A percentile compares a stretch with the other conserved stretches of the same genome.
Evolutionary conservation across 768 basidiomycete species (phyloP).

Genomic region (Trametes villosa): DNA sequence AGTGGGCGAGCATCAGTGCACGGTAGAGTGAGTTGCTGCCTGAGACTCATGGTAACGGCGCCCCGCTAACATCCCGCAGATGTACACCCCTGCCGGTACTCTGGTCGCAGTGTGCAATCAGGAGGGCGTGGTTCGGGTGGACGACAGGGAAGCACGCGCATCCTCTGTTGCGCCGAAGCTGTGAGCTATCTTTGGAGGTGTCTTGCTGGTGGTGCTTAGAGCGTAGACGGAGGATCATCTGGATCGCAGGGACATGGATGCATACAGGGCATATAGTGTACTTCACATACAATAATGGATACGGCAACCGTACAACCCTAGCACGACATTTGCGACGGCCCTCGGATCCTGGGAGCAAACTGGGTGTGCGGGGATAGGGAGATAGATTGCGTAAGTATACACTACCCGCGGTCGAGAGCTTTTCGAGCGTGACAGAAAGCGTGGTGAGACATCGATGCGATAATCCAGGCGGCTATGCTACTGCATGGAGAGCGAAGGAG

Average conservation of each 20-base stretch:
- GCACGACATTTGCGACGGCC: neutral
- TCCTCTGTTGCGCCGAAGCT: slow-evolving; percentile 39
- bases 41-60: neutral
- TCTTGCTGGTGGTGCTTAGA: neutral
- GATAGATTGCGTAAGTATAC: slow-evolving; percentile 27
- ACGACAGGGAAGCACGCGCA: slow-evolving; percentile 23
- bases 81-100: slow-evolving; percentile 68
- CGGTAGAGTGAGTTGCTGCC: slow-evolving; percentile 57
- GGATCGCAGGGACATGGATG: neutral
- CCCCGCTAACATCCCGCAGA: slow-evolving; percentile 40
- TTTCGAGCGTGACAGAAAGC: slow-evolving; percentile 26
- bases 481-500: slow-evolving; percentile 17
- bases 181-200: slow-evolving; percentile 22
- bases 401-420: slow-evolving; percentile 26
- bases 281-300: slow-evolving; percentile 6
- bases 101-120: slow-evolving; percentile 80
- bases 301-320: neutral
- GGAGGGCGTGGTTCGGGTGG: slow-evolving; percentile 75
- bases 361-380: slow-evolving; percentile 15
- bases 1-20: slow-evolving; percentile 72
- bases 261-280: slow-evolving; percentile 9
- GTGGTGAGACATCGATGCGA: slow-evolving; percentile 21
- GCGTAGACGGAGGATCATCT: neutral
- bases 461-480: slow-evolving; percentile 22
- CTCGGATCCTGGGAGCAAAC: neutral